phyloP scores from a whole-genome alignment of 1,139 yeast species.

The Geotrichum phurueaensis region DNA sequence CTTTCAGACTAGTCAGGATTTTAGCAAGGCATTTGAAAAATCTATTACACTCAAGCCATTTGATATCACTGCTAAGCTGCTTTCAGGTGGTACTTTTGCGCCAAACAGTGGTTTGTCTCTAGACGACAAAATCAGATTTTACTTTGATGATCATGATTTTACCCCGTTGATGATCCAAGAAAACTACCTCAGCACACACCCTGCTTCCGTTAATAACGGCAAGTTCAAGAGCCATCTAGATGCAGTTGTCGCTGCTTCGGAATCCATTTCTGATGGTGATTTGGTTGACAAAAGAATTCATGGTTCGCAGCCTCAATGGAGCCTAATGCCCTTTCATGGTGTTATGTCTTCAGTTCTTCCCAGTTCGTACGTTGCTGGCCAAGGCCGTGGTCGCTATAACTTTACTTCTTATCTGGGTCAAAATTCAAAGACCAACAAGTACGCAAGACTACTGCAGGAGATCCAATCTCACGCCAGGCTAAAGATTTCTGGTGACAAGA shows the following conservation, averaged over 20 bases:
- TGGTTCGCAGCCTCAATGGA: constrained; percentile 94
- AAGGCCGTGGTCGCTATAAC: constrained; percentile 58
- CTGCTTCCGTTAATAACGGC: constrained; percentile 31
- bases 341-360: constrained; percentile 83
- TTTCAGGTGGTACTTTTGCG: constrained; percentile 58
- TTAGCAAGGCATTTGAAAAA: constrained; percentile 76
- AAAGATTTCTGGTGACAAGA: constrained; percentile 68
- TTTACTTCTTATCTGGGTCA: constrained; percentile 91
- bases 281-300: constrained; percentile 73
- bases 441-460: constrained; percentile 73
- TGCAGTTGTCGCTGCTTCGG: constrained; percentile 73
- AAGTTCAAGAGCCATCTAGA: constrained; percentile 45
- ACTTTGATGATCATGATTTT: constrained; percentile 91
- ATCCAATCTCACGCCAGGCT: constrained; percentile 82
- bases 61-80: constrained; percentile 71
- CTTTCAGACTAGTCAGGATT: constrained; percentile 43
- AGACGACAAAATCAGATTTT: constrained; percentile 80
- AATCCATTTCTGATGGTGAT: constrained; percentile 77
- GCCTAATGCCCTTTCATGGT: constrained; percentile 88
- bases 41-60: constrained; percentile 88
- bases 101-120: constrained; percentile 49
- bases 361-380: constrained; percentile 69
- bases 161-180: constrained; percentile 96
- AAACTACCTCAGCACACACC: constrained; percentile 68
- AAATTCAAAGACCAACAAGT: constrained; percentile 78